phyloP scores from a whole-genome alignment of 306 rosid genomes.

The Castanea crenata region DNA sequence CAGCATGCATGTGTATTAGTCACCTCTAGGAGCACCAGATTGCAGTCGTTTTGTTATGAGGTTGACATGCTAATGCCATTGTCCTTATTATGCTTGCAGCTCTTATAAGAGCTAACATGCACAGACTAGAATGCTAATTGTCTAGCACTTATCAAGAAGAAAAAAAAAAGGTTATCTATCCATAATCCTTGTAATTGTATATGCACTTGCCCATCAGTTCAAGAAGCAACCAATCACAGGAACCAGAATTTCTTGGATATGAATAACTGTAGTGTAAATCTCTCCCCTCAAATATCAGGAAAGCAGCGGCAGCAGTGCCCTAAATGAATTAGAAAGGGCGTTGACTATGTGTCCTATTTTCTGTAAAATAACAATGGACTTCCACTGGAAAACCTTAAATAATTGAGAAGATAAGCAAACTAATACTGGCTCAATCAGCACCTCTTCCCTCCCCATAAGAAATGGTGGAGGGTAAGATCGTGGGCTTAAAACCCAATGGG shows the following conservation, averaged over 20 bases:
- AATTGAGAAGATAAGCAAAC: too few species aligned
- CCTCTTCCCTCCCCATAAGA: too few species aligned
- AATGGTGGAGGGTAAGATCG: too few species aligned
- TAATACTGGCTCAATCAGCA: too few species aligned
- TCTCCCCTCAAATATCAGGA: not conserved
- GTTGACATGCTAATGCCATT: not conserved
- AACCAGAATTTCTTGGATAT: not conserved
- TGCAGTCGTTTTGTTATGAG: not conserved
- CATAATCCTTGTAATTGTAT: not conserved
- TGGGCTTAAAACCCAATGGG: too few species aligned
- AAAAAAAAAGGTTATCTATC: not conserved
- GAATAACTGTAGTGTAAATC: not conserved
- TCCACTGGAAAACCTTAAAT: too few species aligned
- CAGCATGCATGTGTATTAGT: too few species aligned
- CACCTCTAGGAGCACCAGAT: not conserved
- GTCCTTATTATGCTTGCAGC: not conserved
- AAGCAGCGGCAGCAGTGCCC: not conserved
- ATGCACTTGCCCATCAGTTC: not conserved
- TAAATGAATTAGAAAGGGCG: not conserved
- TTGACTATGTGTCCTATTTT: not conserved
- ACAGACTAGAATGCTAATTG: not conserved
- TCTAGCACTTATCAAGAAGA: not conserved
- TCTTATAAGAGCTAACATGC: not conserved
- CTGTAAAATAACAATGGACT: too few species aligned
- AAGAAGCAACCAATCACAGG: constrained; percentile 1